Evolutionary conservation across 768 basidiomycete species (phyloP), one percentile per base, ranked within the genome.

Genomic region (Podaxis mareebaensis): DNA sequence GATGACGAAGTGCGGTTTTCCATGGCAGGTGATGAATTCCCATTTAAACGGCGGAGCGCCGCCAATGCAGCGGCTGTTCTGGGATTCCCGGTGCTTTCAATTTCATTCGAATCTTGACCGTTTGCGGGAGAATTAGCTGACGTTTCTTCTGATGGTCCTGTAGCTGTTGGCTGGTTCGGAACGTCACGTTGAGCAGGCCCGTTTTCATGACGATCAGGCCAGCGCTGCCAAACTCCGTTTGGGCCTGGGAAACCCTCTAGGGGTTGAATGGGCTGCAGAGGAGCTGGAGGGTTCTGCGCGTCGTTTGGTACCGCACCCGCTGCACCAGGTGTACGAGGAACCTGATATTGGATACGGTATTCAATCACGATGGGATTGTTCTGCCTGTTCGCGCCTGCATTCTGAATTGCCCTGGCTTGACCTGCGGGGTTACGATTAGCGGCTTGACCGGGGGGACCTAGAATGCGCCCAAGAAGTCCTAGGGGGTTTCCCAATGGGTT

Each of bases 181-280:
- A 48, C 28, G 22, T 51, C 52, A 13, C 53, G 39, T 3, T 49
- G 67, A 54, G 60, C 52, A 44, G 22, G 53, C 22, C 36, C 38
- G 46, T 61, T 52, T 42, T 65, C 76, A 6, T 68, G 76, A 56
- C 77, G 77, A 36, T 73, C 71, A 46, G 81, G 82, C 89, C 88
- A 91, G 24, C 80, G 82, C 61, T 85, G 85, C 86, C 88, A 90
- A n/a, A 74, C 79, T 20, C 83, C 85, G 39, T 81, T 83, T 8
- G 88, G 89, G 8, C 87, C 88, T 42, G 80, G 78, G 67, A 91
- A 90, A 12, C 90, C 89, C 63, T 78, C 68, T 65, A 85, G 87
- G 33, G 79, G 80, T 1, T 88, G 89, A 4, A 84, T 74, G 3
- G 79, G 80, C 49, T 78, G 80, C 26, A 77, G 75, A 26, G 70